A percentile compares a stretch with the other conserved stretches of the same genome.
These are phyloP conservation scores for Cryptosporidium sp. DNA, from an alignment of 169 alveolate species.

Conservation along the genomic window DNA sequence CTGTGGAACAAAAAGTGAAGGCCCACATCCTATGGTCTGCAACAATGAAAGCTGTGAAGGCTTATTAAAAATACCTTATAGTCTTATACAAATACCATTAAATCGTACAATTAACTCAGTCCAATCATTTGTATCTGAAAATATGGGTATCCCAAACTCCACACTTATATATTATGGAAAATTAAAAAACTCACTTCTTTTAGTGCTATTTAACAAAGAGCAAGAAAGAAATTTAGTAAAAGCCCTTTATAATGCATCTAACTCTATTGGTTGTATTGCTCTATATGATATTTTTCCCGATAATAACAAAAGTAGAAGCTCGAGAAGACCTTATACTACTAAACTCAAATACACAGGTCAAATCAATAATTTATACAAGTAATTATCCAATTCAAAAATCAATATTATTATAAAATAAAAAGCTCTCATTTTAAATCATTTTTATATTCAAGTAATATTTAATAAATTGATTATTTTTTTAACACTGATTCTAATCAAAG, in stretches of 20 bases:
- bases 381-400: too few species aligned
- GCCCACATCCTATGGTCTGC: constrained; percentile 19
- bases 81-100: constrained; percentile 77
- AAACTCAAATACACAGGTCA: constrained; percentile 28
- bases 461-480: background rate
- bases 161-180: constrained; percentile 55
- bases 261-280: constrained; percentile 40
- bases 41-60: constrained; percentile 71
- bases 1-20: constrained; percentile 23
- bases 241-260: constrained; percentile 11
- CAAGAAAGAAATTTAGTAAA: constrained; percentile 34
- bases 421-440: background rate
- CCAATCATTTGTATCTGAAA: constrained; percentile 36
- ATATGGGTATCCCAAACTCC: constrained; percentile 36
- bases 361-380: background rate
- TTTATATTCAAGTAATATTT: background rate
- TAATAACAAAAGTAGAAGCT: background rate
- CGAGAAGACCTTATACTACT: constrained; percentile 53
- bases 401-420: too few species aligned
- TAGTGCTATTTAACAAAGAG: constrained; percentile 20
- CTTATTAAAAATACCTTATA: constrained; percentile 71
- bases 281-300: constrained; percentile 19
- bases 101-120: constrained; percentile 71
- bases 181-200: constrained; percentile 36
- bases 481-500: background rate